Conservation (phyloP, 73 alveolate species). For the Tetrahymena malaccensis region DNA sequence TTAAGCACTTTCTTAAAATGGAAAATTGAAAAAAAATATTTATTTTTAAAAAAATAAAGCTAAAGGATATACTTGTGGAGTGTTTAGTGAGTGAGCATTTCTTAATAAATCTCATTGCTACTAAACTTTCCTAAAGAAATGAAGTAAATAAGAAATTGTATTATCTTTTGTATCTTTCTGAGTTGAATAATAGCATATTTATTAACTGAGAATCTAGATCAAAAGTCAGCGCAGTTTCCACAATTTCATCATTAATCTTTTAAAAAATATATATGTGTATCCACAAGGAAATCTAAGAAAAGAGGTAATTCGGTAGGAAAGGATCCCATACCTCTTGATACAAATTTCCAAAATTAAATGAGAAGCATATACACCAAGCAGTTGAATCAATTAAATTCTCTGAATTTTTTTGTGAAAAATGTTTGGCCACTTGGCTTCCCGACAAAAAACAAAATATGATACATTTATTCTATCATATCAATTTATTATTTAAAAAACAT, state of each 20-base stretch:
- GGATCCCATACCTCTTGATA: neutral
- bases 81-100: neutral
- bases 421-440: conserved; percentile 2
- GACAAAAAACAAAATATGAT: neutral
- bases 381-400: neutral
- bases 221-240: neutral
- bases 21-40: neutral
- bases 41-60: neutral
- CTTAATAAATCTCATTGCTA: neutral
- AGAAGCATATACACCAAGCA: neutral
- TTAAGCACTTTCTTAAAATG: neutral
- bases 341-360: neutral
- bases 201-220: neutral
- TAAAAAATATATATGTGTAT: neutral
- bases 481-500: too few species aligned
- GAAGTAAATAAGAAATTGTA: neutral
- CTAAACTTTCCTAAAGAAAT: neutral
- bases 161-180: neutral
- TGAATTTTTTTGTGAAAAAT: neutral
- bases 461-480: too few species aligned
- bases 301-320: neutral
- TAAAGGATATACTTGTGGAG: neutral
- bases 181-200: neutral
- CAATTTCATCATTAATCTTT: neutral
- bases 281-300: neutral